Percentiles rank a stretch among this genome's conserved stretches.
phyloP scores from a whole-genome alignment of 768 basidiomycete genomes.

The Mycena haematopus region DNA sequence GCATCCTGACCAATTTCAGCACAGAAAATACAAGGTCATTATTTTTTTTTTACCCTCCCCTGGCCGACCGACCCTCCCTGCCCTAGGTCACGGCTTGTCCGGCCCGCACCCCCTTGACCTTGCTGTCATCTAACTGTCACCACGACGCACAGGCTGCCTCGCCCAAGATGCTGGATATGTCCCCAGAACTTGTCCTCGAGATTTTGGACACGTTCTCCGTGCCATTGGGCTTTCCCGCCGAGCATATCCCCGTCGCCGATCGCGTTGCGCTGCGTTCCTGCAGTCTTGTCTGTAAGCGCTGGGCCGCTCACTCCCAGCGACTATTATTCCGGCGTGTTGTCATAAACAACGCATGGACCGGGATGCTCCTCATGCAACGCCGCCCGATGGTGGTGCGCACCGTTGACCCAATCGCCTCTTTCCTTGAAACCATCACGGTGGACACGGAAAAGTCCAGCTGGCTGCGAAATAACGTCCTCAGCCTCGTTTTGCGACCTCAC shows the following conservation, averaged over 20 bases:
- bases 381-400: background rate
- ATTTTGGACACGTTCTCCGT: background rate
- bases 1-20: too few species aligned
- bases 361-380: too few species aligned
- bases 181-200: conserved; percentile 1
- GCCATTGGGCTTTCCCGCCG: background rate
- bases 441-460: conserved; percentile 7
- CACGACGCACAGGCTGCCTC: too few species aligned
- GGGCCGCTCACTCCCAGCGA: background rate
- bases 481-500: background rate
- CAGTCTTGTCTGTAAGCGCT: background rate
- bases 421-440: conserved; percentile 2
- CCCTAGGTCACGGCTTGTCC: too few species aligned
- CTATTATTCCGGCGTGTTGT: background rate
- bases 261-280: background rate
- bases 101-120: too few species aligned
- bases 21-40: too few species aligned
- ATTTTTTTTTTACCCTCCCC: too few species aligned
- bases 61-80: too few species aligned
- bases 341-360: background rate
- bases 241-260: background rate
- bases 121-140: too few species aligned
- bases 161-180: too few species aligned
- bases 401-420: background rate
- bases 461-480: background rate